Base-by-base conservation (phyloP, 2,329 filamentous ascomycete genomes). In the Pyricularia pennisetigena region DNA sequence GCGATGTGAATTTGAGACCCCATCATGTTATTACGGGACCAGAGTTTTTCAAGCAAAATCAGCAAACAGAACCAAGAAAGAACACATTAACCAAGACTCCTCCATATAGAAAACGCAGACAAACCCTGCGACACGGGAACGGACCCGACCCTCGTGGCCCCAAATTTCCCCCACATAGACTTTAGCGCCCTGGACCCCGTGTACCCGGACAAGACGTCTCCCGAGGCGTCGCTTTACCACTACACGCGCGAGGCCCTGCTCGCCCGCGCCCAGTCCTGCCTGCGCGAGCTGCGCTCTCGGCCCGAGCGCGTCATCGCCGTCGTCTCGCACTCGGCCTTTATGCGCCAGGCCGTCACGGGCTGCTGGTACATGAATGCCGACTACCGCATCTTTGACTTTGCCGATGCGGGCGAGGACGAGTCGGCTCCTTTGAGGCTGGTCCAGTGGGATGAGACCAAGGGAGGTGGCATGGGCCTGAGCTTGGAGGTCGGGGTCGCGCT, bases 321-420 rank as follows among this genome's bases (percentile, higher is more conserved):
- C 0, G 87, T 91, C 4, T 85, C 85, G 1, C 88, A 90, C 76
- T 86, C 88, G 1, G 86, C 83, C 0, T 90, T 90, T 74, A 72
- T 90, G 70, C 78, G 87, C n/a, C 75, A 80, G 3, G 86, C 82
- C 9, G 82, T 90, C 8, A 82, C 81, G 9, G 83, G 86, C 1
- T 79, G 79, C 71, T 84, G 79, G 78, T 87, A 80, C 72, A 84
- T 83, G 74, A 90, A 90, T 70, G 85, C 84, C 12, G 88, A 90
- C 72, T 90, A 87, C 75, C 82, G 88, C 14, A 78, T 90, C 32
- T 90, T 90, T 72, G 82, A 85, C 23, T 86, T 87, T 71, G 80
- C 74, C 12, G 74, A 73, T 65, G 66, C 28, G 23, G 49, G 54
- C 59, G 69, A 23, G 0, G 71, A 76, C 2, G 76, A 76, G 5